Conservation (phyloP, 139 green algal species). For the Desmodesmus armatus region DNA sequence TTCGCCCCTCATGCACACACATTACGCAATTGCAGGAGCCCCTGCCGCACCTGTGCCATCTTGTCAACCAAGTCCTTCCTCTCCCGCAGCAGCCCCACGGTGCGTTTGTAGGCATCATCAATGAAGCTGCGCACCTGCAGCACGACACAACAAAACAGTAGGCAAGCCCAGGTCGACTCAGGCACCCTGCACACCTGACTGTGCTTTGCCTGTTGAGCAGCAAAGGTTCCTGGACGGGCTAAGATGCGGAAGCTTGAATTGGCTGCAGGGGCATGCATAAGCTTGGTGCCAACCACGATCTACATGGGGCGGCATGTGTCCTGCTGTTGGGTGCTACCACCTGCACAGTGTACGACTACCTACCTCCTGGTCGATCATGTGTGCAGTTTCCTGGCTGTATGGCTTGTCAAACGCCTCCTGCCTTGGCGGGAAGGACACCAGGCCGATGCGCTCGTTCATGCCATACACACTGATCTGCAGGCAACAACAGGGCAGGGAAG, state of each 20-base stretch:
- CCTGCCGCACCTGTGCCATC: slow-evolving; percentile 76
- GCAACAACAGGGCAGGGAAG: too few relatives aligned
- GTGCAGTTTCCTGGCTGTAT: slow-evolving; percentile 94
- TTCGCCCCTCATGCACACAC: not conserved
- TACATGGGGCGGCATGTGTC: too few relatives aligned
- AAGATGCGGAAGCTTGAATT: too few relatives aligned
- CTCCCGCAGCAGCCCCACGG: slow-evolving; percentile 86
- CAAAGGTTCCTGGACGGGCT: too few relatives aligned
- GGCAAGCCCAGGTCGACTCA: too few relatives aligned
- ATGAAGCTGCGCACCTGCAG: slow-evolving; percentile 88
- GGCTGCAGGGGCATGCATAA: too few relatives aligned
- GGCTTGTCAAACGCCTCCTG: slow-evolving; percentile 94
- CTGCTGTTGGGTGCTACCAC: too few relatives aligned
- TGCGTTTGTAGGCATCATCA: slow-evolving; percentile 86
- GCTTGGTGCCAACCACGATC: too few relatives aligned
- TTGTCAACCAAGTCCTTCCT: slow-evolving; percentile 85
- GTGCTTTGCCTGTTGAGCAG: too few relatives aligned
- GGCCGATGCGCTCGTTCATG: slow-evolving; percentile 95
- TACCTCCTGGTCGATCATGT: slow-evolving; percentile 97
- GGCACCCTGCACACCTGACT: too few relatives aligned
- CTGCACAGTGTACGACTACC: slow-evolving; percentile 19
- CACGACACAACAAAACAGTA: not conserved
- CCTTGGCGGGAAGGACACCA: slow-evolving; percentile 93
- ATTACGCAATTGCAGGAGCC: not conserved
- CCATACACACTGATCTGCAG: slow-evolving; percentile 92